Base-by-base conservation (phyloP, 805 yeast genomes). In the Wickerhamiella bombiphila region DNA sequence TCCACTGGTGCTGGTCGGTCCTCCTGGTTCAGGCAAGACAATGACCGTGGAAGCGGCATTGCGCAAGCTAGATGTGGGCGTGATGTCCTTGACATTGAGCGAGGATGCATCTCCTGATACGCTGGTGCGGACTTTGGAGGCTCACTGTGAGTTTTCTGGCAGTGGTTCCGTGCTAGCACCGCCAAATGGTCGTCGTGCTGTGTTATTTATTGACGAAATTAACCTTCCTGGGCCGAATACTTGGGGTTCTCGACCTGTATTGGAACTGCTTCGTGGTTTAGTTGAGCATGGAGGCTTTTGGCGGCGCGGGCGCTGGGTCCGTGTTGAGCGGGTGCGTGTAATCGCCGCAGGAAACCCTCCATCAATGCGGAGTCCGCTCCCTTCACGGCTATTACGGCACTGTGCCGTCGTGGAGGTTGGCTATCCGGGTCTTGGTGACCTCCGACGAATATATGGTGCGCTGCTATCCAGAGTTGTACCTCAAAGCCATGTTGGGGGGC, bases 271-370 rank as follows among this genome's bases (percentile, higher is more conserved):
- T 41, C 69, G 96, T 32, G 88, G 81, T 48, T 50, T 88, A 51
- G 60, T 81, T 5, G 88, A 79, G 45, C 68, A 68, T 16, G 55
- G 61, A 1, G 95, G 96, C 0, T 88, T 83, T 52, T 83, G 94
- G 91, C 65, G 72, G 35, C 22, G 18, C 22, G 22, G 22, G 5
- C 63, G 65, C 34, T 88, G 95, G 94, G 72, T 86, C 1, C 45
- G 60, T 0, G 42, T 83, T 6, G 60, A 65, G 14, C 66, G 74
- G 33, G 64, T 88, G 20, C 93, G 80, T 50, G 66, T 88, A 58
- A 91, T 85, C n/a, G 96, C 93, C 6, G 96, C 97, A 0, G 88
- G 97, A 55, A 88, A 88, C 51, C 91, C 95, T 1, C 76, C 94
- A 0, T 65, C 75, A 0, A 93, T 80, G 0, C 65, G 97, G 42